Percentiles rank a stretch among this genome's conserved stretches.
phyloP scores from a whole-genome alignment of 164 flowering plant genomes.

The Vitis labrusca region DNA sequence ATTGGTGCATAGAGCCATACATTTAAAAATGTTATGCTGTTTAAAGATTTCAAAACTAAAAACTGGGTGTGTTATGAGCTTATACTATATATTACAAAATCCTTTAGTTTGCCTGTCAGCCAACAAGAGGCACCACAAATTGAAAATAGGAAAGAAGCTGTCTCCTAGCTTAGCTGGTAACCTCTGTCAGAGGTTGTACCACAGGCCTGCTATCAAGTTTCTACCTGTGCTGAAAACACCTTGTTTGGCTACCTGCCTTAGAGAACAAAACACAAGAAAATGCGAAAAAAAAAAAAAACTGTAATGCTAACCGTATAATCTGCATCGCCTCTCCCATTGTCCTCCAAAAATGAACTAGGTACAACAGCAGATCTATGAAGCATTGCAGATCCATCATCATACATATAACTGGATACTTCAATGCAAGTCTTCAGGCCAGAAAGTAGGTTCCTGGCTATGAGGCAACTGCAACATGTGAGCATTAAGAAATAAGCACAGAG shows the following conservation, averaged over 20 bases:
- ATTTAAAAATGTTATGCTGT: not conserved
- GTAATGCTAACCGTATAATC: slow-evolving; percentile 37
- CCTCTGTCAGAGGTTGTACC: not conserved
- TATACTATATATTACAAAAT: not conserved
- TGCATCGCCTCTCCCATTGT: slow-evolving; percentile 37
- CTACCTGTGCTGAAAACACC: not conserved
- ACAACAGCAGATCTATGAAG: slow-evolving; percentile 28
- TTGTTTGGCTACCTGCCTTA: not conserved
- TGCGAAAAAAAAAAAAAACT: not conserved
- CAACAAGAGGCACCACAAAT: not conserved
- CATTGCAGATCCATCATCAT: slow-evolving; percentile 45
- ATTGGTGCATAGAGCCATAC: no score
- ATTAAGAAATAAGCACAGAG: not conserved
- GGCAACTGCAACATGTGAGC: slow-evolving; percentile 64
- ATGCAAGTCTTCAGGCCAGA: slow-evolving; percentile 92
- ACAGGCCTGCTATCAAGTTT: not conserved
- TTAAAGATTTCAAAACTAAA: no score
- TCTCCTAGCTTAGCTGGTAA: slow-evolving; percentile 1
- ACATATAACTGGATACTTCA: slow-evolving; percentile 83
- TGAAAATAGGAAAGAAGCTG: slow-evolving; percentile 2
- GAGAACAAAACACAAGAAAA: not conserved
- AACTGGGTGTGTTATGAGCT: no score
- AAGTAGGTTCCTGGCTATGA: slow-evolving; percentile 86
- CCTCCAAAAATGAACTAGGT: slow-evolving; percentile 50
- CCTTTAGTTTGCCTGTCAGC: not conserved